Percentiles rank a stretch among this genome's conserved stretches.
These are phyloP conservation scores for Lophiotrema nucula DNA, from an alignment of 495 filamentous ascomycete species.

Conservation along the genomic window DNA sequence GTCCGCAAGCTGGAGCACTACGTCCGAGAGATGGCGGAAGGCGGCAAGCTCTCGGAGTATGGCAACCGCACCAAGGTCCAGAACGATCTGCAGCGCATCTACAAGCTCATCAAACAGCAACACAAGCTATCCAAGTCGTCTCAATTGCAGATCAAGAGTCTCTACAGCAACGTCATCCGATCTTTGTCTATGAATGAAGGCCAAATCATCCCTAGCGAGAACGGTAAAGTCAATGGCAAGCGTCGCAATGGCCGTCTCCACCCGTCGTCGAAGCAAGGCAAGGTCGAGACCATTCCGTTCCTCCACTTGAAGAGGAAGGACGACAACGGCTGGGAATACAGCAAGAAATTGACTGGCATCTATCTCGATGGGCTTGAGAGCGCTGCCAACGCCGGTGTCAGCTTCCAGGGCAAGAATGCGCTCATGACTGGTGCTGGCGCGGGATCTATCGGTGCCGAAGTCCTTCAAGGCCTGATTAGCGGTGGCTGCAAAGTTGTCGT, in stretches of 20 bases:
- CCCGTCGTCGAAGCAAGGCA: slow-evolving; percentile 67
- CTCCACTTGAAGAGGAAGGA: slow-evolving; percentile 94
- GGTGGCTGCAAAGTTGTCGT: slow-evolving; percentile 95
- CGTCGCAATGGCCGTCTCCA: slow-evolving; percentile 59
- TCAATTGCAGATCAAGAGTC: slow-evolving; percentile 87
- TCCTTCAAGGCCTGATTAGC: slow-evolving; percentile 92
- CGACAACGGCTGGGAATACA: slow-evolving; percentile 96
- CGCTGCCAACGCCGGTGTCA: slow-evolving; percentile 80
- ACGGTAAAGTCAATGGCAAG: slow-evolving; percentile 59
- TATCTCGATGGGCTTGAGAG: slow-evolving; percentile 90
- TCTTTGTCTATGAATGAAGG: slow-evolving; percentile 95
- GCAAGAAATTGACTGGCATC: slow-evolving; percentile 89
- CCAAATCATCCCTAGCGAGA: slow-evolving; percentile 89
- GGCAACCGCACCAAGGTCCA: slow-evolving; percentile 97
- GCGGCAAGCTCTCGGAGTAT: slow-evolving; percentile 96
- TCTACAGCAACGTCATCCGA: slow-evolving; percentile 90
- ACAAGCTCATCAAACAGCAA: slow-evolving; percentile 96
- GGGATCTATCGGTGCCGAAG: slow-evolving; percentile 97
- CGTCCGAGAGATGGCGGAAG: slow-evolving; percentile 97
- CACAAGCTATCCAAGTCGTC: slow-evolving; percentile 93
- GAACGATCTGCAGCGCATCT: slow-evolving; percentile 87
- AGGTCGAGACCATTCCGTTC: slow-evolving; percentile 97
- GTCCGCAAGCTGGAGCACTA: slow-evolving; percentile 98
- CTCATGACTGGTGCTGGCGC: slow-evolving; percentile 98
- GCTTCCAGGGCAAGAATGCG: slow-evolving; percentile 91